Conservation (phyloP, 805 yeast species). For the Groenewaldozyma salmanticensis region DNA sequence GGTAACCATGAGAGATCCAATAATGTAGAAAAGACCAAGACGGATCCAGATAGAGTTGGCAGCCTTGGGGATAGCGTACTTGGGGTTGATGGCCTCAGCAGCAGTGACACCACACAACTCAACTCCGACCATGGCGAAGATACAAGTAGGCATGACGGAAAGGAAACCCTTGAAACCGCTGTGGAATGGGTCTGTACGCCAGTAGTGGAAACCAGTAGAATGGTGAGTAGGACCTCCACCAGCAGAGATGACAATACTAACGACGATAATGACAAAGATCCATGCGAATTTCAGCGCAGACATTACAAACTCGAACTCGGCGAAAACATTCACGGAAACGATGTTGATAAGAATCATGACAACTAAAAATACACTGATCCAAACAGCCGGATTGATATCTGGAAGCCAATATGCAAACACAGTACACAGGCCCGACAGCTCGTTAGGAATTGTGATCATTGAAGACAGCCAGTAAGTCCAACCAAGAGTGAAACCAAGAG, state of each 20-base stretch:
- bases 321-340: constrained; percentile 40
- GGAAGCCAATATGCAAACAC: constrained; percentile 74
- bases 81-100: constrained; percentile 72
- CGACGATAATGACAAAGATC: constrained; percentile 55
- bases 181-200: constrained; percentile 30
- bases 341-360: constrained; percentile 35
- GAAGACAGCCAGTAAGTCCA: constrained; percentile 72
- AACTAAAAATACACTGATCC: constrained; percentile 54
- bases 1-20: constrained; percentile 63
- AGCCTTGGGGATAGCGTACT: constrained; percentile 68
- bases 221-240: constrained; percentile 42
- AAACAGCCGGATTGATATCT: constrained; percentile 61
- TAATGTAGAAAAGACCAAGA: constrained; percentile 52
- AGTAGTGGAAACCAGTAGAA: constrained; percentile 47
- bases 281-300: constrained; percentile 52
- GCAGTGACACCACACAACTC: constrained; percentile 83
- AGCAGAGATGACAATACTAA: constrained; percentile 43
- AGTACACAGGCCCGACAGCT: constrained; percentile 68
- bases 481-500: constrained; percentile 63
- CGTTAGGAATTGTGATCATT: constrained; percentile 71
- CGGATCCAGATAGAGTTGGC: constrained; percentile 68
- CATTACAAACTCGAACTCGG: constrained; percentile 56
- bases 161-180: constrained; percentile 40
- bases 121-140: constrained; percentile 53
- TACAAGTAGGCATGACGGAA: constrained; percentile 48